Percentiles rank a stretch among this genome's conserved stretches.
These are phyloP conservation scores for Pseudotulostoma volvatum DNA, from an alignment of 495 filamentous ascomycete species.

Conservation along the genomic window DNA sequence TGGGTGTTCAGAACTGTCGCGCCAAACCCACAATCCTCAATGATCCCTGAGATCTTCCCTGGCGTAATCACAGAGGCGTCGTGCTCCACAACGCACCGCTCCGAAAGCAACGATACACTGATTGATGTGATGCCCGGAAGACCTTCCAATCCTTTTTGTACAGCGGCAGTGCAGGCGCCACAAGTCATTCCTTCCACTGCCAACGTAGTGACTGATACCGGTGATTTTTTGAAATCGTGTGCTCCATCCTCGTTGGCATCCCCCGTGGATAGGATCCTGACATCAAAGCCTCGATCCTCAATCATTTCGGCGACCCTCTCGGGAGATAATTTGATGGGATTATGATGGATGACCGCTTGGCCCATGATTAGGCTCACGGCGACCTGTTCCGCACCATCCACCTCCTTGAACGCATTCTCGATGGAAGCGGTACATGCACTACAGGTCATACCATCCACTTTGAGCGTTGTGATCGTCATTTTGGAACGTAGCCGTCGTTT, in stretches of 20 bases:
- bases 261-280: conserved; percentile 76
- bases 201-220: conserved; percentile 56
- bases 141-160: conserved; percentile 63
- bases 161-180: conserved; percentile 80
- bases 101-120: conserved; percentile 66
- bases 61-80: conserved; percentile 45
- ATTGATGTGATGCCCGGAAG: conserved; percentile 65
- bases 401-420: conserved; percentile 64
- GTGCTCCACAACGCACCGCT: conserved; percentile 60
- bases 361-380: conserved; percentile 88
- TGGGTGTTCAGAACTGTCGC: conserved; percentile 52
- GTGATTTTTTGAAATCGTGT: conserved; percentile 11
- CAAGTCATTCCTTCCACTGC: conserved; percentile 97
- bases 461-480: conserved; percentile 84
- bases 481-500: conserved; percentile 19
- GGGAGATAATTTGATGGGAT: conserved; percentile 56
- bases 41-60: conserved; percentile 66
- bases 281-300: conserved; percentile 89
- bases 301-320: conserved; percentile 69
- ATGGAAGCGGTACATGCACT: conserved; percentile 80
- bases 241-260: conserved; percentile 16
- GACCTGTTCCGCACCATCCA: conserved; percentile 65
- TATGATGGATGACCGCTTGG: conserved; percentile 77
- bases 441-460: conserved; percentile 88
- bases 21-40: conserved; percentile 86